Evolutionary conservation across 805 yeast species (phyloP), one percentile per base, ranked within the genome.

Genomic region (Ogataea kodamae): DNA sequence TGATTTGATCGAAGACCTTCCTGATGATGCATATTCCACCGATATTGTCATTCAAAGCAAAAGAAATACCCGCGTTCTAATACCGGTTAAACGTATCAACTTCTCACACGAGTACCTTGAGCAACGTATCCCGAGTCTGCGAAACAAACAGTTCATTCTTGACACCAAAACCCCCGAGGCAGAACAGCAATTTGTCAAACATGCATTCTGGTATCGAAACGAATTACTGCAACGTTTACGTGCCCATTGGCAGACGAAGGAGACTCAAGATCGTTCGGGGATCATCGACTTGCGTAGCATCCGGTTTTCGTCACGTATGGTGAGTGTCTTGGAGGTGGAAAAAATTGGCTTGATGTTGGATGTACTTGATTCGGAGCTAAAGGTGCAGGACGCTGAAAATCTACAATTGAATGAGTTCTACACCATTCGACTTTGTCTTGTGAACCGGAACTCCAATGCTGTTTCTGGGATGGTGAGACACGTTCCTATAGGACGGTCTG

Each of bases 151-250:
- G 59, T 83, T 76, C 52, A 68, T 85, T 12, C 68, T 76, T 20
- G 81, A 75, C 48, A 62, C 67, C 40, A 72, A 62, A 40, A 62
- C 73, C 5, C 64, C 74, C 0, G 72, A 67, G 29, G 77, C 74
- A 7, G 86, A 83, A 40, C 79, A 72, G 21, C 48, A 48, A 26
- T 71, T 65, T 33, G 72, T 76, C 59, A 67, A 76, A 37, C 79
- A 77, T 41, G 62, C 74, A 2, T 92, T 88, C 56, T 90, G 98
- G 98, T 73, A 82, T 43, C 62, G 95, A 37, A 77, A 81, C 37
- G 69, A 70, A 40, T 54, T 92, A 1, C 61, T 90, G 33, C 65
- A 70, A 28, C 62, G 64, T 10, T 47, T 92, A 5, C 55, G 60
- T 3, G 96, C 95, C 2, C 48, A 56, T 2, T 90, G 98, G 98